Percentiles rank a stretch among this genome's conserved stretches.
These are phyloP conservation scores for Thielaviopsis ethacetica DNA, from an alignment of 2,329 filamentous ascomycete species.

Conservation along the genomic window DNA sequence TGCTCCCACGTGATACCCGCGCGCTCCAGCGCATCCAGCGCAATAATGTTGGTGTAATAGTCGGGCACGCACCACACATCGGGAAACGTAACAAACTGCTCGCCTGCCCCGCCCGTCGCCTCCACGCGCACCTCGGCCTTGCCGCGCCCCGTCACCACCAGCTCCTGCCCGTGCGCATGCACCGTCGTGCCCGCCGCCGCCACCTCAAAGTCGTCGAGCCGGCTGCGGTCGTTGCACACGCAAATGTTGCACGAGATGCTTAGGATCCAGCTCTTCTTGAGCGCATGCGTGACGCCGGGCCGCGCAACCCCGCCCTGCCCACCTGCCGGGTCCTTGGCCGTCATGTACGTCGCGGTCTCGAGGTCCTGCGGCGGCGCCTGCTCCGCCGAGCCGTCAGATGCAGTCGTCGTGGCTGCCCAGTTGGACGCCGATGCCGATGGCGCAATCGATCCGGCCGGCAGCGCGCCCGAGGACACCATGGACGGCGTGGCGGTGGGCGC, in stretches of 20 bases:
- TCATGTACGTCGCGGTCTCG: not conserved
- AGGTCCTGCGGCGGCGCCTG: not conserved
- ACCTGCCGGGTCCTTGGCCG: not conserved
- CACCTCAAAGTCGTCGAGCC: constrained; percentile 5
- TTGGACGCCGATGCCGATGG: not conserved
- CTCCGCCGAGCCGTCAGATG: not conserved
- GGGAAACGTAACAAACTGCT: constrained; percentile 9
- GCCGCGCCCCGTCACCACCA: constrained; percentile 2
- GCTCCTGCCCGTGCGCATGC: constrained; percentile 4
- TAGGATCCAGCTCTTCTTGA: constrained; percentile 11
- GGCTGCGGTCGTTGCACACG: constrained; percentile 7
- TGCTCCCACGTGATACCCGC: constrained; percentile 8
- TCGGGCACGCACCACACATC: constrained; percentile 7
- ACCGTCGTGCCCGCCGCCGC: constrained; percentile 2
- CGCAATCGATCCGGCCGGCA: not conserved
- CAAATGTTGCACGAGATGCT: constrained; percentile 8
- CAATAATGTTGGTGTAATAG: constrained; percentile 11
- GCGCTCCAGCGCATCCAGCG: constrained; percentile 6
- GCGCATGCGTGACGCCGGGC: not conserved
- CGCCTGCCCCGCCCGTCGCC: not conserved
- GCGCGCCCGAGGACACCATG: not conserved
- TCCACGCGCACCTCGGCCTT: constrained; percentile 9
- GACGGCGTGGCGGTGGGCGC: not conserved
- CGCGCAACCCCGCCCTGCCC: too few species aligned
- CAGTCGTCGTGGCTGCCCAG: not conserved